phyloP scores from a whole-genome alignment of 2,329 filamentous ascomycete genomes.

The Aspergillus fischeri region DNA sequence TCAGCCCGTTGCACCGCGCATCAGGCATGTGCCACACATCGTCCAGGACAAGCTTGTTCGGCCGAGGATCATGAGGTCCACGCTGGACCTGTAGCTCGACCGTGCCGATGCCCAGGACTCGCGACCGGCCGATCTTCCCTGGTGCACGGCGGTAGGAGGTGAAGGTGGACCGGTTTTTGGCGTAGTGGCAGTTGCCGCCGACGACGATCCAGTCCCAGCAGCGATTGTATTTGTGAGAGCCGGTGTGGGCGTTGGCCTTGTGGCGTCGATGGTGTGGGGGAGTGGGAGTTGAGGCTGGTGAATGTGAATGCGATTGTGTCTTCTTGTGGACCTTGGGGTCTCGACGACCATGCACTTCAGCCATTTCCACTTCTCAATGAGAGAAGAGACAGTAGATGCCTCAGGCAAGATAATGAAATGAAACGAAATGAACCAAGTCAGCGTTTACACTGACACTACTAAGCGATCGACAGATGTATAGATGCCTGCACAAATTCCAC shows the following conservation, averaged over 20 bases:
- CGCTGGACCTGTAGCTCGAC: constrained; percentile 16
- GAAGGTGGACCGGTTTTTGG: constrained; percentile 20
- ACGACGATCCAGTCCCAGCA: constrained; percentile 20
- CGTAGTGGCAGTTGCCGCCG: constrained; percentile 17
- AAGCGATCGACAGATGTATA: not conserved
- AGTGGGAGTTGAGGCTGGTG: not conserved
- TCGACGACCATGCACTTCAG: not conserved
- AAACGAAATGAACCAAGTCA: not conserved
- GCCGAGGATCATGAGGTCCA: constrained; percentile 6
- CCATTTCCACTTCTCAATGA: not conserved
- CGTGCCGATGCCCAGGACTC: constrained; percentile 16
- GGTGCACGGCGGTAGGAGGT: constrained; percentile 17
- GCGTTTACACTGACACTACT: not conserved
- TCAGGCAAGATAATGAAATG: not conserved
- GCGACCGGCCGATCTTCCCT: constrained; percentile 10
- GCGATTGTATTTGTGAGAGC: constrained; percentile 2
- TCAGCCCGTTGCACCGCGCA: constrained; percentile 17
- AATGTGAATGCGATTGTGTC: not conserved
- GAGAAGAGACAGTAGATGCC: not conserved
- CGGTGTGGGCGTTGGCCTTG: not conserved
- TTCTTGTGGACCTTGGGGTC: not conserved
- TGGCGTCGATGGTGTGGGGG: not conserved
- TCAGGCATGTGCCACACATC: constrained; percentile 19
- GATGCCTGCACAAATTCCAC: not conserved
- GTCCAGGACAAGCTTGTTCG: constrained; percentile 11